phyloP scores from a whole-genome alignment of 2,329 filamentous ascomycete species.

The Ophiocordyceps sinensis region DNA sequence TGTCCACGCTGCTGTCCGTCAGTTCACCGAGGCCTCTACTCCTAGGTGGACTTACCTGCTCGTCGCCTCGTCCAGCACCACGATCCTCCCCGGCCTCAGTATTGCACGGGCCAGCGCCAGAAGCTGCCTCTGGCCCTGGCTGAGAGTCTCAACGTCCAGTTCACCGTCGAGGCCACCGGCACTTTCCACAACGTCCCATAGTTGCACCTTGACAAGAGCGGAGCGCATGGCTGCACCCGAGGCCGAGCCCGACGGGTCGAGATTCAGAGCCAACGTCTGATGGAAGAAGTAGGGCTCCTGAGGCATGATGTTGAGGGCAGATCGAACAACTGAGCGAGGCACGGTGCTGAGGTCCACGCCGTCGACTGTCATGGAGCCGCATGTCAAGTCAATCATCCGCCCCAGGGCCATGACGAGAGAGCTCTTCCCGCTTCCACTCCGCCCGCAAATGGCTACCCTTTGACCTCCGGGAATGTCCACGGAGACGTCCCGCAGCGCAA shows the following conservation, averaged over 20 bases:
- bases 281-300: slow-evolving; percentile 32
- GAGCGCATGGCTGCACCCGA: slow-evolving; percentile 24
- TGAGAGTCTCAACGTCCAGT: slow-evolving; percentile 19
- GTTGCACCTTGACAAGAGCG: slow-evolving; percentile 28
- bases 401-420: slow-evolving; percentile 29
- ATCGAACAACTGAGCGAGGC: slow-evolving; percentile 12
- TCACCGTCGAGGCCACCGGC: slow-evolving; percentile 21
- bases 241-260: slow-evolving; percentile 22
- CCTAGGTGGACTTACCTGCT: background rate
- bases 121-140: slow-evolving; percentile 33
- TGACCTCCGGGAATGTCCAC: slow-evolving; percentile 18
- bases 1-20: background rate
- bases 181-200: slow-evolving; percentile 25
- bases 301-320: slow-evolving; percentile 25
- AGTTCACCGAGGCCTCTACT: background rate
- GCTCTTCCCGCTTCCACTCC: slow-evolving; percentile 24
- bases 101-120: slow-evolving; percentile 32
- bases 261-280: slow-evolving; percentile 29
- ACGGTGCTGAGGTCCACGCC: slow-evolving; percentile 20
- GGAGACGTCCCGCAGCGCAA: slow-evolving; percentile 15
- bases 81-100: slow-evolving; percentile 20
- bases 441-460: slow-evolving; percentile 29
- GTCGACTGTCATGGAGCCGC: slow-evolving; percentile 31
- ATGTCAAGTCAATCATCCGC: slow-evolving; percentile 28
- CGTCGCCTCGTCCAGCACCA: slow-evolving; percentile 26